Conservation (phyloP, 73 alveolate genomes). For the Paramecium sexaurelia region DNA sequence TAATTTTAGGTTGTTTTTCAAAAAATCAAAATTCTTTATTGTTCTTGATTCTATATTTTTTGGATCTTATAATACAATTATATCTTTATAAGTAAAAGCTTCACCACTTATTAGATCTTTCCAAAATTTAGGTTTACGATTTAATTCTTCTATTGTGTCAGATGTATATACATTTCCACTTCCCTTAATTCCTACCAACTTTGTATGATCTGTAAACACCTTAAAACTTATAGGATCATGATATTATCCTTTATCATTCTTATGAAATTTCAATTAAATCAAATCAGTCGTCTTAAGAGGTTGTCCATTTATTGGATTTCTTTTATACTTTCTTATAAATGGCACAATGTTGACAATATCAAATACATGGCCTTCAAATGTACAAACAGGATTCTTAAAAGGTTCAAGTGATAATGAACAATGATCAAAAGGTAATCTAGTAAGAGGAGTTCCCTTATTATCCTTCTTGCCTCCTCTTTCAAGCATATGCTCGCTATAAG, state of each 20-base stretch:
- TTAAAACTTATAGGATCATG: conserved; percentile 98
- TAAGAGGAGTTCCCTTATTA: conserved; percentile 63
- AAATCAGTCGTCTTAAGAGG: conserved; percentile 84
- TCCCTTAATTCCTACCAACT: conserved; percentile 90
- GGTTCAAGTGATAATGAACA: conserved; percentile 86
- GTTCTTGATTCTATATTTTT: conserved; percentile 73
- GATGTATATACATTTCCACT: conserved; percentile 97
- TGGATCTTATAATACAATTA: conserved; percentile 83
- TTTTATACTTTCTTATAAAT: conserved; percentile 83
- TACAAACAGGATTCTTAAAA: conserved; percentile 87
- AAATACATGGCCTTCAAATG: conserved; percentile 91
- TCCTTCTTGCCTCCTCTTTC: conserved; percentile 89
- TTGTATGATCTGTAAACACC: conserved; percentile 85
- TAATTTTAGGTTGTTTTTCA: conserved; percentile 49
- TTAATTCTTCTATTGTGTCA: conserved; percentile 90
- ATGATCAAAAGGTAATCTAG: conserved; percentile 86
- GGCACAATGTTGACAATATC: conserved; percentile 90
- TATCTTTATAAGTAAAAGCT: conserved; percentile 84
- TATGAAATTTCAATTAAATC: conserved; percentile 84
- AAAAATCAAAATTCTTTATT: conserved; percentile 58
- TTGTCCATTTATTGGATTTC: conserved; percentile 92
- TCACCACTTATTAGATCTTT: conserved; percentile 88
- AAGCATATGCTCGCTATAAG: conserved; percentile 77
- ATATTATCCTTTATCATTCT: conserved; percentile 92
- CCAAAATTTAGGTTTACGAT: conserved; percentile 85